Conservation (phyloP, 2,329 filamentous ascomycete genomes). For the Cladosporium oxysporum region DNA sequence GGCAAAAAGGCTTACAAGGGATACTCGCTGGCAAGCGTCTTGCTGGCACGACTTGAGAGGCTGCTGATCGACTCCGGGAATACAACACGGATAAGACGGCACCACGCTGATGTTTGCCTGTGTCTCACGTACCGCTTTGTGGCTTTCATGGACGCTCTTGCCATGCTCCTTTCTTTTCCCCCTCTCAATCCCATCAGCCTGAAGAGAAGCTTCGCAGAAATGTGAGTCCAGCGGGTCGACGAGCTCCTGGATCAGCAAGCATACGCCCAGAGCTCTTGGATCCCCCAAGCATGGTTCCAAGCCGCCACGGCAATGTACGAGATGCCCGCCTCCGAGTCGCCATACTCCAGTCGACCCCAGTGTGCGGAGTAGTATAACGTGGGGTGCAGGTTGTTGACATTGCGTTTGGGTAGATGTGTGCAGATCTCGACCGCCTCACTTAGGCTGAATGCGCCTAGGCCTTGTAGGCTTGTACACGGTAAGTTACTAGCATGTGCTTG, state of each 20-base stretch:
- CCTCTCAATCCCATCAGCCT: background rate
- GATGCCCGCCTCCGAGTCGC: background rate
- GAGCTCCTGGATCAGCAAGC: background rate
- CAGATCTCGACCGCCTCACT: background rate
- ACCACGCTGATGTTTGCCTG: background rate
- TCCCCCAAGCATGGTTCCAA: background rate
- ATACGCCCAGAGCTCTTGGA: constrained; percentile 1
- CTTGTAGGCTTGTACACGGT: background rate
- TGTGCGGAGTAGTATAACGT: background rate
- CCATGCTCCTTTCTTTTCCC: background rate
- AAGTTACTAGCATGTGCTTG: background rate
- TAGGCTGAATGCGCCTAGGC: background rate
- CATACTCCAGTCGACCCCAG: background rate
- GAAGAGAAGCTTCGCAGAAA: background rate
- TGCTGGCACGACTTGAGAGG: background rate
- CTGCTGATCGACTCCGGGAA: background rate
- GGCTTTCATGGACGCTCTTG: background rate
- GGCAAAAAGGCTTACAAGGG: background rate
- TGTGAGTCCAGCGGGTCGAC: background rate
- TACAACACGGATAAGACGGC: background rate
- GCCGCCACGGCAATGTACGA: background rate
- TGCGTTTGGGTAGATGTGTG: background rate
- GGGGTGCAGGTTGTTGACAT: background rate
- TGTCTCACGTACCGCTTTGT: background rate
- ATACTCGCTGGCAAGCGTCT: background rate